Conservation (phyloP, 495 filamentous ascomycete genomes). For the Aspergillus bertholletiae region DNA sequence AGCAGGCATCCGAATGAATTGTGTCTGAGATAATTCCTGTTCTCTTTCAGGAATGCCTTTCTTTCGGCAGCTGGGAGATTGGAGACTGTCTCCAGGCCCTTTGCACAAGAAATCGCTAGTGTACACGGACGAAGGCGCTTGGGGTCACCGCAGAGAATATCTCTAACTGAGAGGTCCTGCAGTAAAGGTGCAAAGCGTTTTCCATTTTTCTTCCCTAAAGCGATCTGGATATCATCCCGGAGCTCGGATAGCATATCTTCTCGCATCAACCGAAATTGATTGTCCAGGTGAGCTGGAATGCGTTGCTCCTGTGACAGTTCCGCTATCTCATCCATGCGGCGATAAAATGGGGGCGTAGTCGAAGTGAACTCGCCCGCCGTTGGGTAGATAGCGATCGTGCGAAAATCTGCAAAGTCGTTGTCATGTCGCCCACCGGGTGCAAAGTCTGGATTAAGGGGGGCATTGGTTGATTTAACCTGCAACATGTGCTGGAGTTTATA, state of each 20-base stretch:
- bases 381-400: constrained; percentile 61
- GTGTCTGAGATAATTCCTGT: constrained; percentile 53
- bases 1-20: constrained; percentile 59
- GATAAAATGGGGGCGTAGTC: constrained; percentile 56
- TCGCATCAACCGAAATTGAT: constrained; percentile 73
- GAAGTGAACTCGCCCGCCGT: constrained; percentile 66
- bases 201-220: constrained; percentile 39
- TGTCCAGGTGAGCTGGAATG: constrained; percentile 58
- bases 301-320: constrained; percentile 29
- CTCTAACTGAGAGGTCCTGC: constrained; percentile 22
- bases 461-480: constrained; percentile 19
- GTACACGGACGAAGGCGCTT: constrained; percentile 33
- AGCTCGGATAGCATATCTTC: constrained; percentile 73
- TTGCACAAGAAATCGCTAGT: constrained; percentile 39
- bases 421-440: constrained; percentile 72
- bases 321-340: constrained; percentile 37
- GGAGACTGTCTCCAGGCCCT: constrained; percentile 46
- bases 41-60: constrained; percentile 46
- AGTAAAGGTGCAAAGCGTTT: constrained; percentile 25
- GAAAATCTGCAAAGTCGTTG: constrained; percentile 65
- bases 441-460: constrained; percentile 1
- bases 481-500: constrained; percentile 46
- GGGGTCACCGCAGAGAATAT: constrained; percentile 24
- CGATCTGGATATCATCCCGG: constrained; percentile 54
- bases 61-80: too few relatives aligned